These are phyloP conservation scores for Plasmodium gonderi DNA, from an alignment of 169 alveolate species.

Conservation along the genomic window DNA sequence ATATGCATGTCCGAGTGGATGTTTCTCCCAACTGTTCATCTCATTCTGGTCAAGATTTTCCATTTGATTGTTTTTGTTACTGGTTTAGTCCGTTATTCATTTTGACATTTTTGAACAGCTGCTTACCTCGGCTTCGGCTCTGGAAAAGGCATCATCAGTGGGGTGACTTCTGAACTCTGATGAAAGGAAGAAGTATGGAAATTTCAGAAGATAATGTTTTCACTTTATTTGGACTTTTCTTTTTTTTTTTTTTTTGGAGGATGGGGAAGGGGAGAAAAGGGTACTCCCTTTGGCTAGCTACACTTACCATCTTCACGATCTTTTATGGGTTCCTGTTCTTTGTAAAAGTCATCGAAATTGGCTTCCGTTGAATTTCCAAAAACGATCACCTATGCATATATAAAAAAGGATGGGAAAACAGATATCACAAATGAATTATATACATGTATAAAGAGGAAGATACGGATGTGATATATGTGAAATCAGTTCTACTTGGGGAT, in stretches of 20 bases:
- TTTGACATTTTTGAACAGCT: neutral
- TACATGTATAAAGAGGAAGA: neutral
- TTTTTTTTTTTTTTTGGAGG: too few relatives aligned
- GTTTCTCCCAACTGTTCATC: too few relatives aligned
- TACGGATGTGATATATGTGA: neutral
- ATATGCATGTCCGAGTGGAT: too few relatives aligned
- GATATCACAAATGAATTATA: neutral
- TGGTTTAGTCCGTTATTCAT: neutral
- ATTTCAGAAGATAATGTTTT: neutral
- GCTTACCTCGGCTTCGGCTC: conserved; percentile 12
- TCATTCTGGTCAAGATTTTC: too few relatives aligned
- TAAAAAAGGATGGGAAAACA: neutral
- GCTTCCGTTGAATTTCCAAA: conserved; percentile 72
- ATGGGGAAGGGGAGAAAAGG: too few relatives aligned
- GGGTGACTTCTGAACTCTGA: neutral
- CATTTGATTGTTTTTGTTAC: too few relatives aligned
- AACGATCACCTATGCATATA: conserved; percentile 40
- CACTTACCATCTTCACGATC: neutral
- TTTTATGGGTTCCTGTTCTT: conserved; percentile 18
- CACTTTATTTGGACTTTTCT: too few relatives aligned
- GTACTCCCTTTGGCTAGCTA: too few relatives aligned
- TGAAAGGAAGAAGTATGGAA: neutral
- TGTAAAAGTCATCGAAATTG: conserved; percentile 61
- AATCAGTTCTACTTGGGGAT: neutral
- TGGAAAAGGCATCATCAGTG: neutral